phyloP scores from a whole-genome alignment of 257 asterid genomes.

The Solanum tarapatanum region DNA sequence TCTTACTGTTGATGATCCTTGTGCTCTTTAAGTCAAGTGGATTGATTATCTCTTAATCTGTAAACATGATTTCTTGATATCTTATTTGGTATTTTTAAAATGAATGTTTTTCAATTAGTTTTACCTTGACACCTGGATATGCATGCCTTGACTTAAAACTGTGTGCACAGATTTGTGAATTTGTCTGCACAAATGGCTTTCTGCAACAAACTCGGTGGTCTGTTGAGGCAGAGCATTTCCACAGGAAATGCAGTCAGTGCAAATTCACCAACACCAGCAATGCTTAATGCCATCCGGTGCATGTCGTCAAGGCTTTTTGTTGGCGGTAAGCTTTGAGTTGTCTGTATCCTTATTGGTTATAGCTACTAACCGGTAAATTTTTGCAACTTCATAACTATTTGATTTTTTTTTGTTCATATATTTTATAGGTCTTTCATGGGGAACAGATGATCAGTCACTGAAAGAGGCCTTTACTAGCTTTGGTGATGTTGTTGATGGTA shows the following conservation, averaged over 20 bases:
- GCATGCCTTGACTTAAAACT: not conserved
- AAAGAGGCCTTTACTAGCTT: conserved; percentile 63
- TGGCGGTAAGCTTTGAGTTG: conserved; percentile 30
- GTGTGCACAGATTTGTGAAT: conserved; percentile 11
- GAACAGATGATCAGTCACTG: conserved; percentile 46
- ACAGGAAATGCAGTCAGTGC: conserved; percentile 12
- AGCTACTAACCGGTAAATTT: not conserved
- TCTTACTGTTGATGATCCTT: not conserved
- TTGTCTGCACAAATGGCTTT: conserved; percentile 41
- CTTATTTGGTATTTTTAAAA: not conserved
- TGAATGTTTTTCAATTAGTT: not conserved
- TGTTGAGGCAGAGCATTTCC: conserved; percentile 41
- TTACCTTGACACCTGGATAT: not conserved
- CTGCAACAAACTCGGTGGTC: conserved; percentile 44
- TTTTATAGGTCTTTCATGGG: conserved; percentile 57
- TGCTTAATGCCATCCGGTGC: conserved; percentile 57
- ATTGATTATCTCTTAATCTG: not conserved
- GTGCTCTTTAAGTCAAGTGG: not conserved
- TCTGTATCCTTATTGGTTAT: not conserved
- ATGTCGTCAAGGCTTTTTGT: conserved; percentile 66
- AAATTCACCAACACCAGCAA: conserved; percentile 24
- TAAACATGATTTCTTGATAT: not conserved
- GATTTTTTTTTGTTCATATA: not conserved
- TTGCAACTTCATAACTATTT: not conserved
- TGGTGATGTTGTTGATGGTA: conserved; percentile 55